Conservation (phyloP, 345 rosid genomes). For the Rhodamnia rubescens region DNA sequence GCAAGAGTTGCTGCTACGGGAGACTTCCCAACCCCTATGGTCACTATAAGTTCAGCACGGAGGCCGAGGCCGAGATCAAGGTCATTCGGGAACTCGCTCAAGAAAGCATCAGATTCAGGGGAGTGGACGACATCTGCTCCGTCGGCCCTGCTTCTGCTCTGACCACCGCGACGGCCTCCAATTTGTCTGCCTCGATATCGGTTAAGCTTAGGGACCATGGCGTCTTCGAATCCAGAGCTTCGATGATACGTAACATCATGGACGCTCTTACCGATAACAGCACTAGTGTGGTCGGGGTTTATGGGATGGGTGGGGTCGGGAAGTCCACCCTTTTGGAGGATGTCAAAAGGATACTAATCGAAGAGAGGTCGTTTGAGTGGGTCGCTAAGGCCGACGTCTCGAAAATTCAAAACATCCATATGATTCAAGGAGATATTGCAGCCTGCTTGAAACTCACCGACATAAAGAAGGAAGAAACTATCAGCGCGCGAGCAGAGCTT, state of each 20-base stretch:
- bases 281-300: neutral
- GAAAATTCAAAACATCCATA: neutral
- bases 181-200: neutral
- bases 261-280: accelerated
- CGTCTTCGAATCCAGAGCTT: neutral
- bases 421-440: neutral
- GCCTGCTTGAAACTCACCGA: no score
- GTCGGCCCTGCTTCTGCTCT: accelerated
- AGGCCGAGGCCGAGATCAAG: neutral
- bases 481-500: no score
- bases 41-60: neutral
- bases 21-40: neutral
- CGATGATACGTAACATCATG: neutral
- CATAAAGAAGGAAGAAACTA: no score
- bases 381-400: neutral
- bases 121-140: neutral
- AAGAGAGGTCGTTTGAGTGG: accelerated
- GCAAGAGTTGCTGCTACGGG: neutral
- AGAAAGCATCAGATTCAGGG: accelerated
- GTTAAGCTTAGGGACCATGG: accelerated
- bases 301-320: neutral
- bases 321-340: neutral
- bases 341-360: accelerated
- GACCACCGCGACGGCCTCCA: accelerated
- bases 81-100: accelerated